A percentile compares a stretch with the other conserved stretches of the same genome.
phyloP scores from a whole-genome alignment of 1,284 basidiomycete species.

The Irpex rosettiformis region DNA sequence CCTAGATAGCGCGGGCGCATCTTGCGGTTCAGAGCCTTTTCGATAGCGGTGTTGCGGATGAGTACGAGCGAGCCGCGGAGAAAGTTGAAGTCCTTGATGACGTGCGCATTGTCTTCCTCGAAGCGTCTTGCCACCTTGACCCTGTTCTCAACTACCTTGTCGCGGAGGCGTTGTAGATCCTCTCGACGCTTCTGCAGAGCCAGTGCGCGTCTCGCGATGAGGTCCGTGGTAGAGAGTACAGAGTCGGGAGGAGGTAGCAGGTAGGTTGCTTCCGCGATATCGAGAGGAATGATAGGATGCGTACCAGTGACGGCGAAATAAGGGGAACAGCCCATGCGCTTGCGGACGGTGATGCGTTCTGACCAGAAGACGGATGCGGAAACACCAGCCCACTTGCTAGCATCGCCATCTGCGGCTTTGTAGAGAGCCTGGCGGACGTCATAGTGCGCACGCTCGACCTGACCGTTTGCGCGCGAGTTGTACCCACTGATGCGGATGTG shows the following conservation, averaged over 20 bases:
- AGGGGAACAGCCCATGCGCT: background rate
- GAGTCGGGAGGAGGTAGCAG: background rate
- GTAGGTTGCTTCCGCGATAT: background rate
- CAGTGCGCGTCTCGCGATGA: constrained; percentile 19
- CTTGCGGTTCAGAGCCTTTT: constrained; percentile 31
- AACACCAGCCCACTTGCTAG: constrained; percentile 14
- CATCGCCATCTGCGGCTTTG: constrained; percentile 26
- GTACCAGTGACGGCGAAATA: background rate
- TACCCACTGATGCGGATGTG: constrained; percentile 42
- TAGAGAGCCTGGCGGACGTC: constrained; percentile 32
- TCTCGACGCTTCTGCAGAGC: constrained; percentile 26
- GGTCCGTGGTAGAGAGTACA: constrained; percentile 4
- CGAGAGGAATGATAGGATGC: background rate
- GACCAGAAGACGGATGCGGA: background rate
- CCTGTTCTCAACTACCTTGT: constrained; percentile 21
- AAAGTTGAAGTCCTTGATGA: constrained; percentile 33
- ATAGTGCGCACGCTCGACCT: constrained; percentile 35
- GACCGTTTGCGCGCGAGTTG: constrained; percentile 39
- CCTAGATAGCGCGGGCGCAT: constrained; percentile 21
- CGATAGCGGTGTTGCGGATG: constrained; percentile 32
- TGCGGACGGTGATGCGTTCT: background rate
- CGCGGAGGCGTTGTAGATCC: constrained; percentile 11
- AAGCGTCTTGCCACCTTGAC: constrained; percentile 20
- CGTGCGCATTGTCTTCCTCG: constrained; percentile 16
- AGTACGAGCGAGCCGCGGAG: constrained; percentile 33